A percentile compares a stretch with the other conserved stretches of the same genome.
Conservation (phyloP, 2,329 filamentous ascomycete genomes). For the Aureobasidium sp. region DNA sequence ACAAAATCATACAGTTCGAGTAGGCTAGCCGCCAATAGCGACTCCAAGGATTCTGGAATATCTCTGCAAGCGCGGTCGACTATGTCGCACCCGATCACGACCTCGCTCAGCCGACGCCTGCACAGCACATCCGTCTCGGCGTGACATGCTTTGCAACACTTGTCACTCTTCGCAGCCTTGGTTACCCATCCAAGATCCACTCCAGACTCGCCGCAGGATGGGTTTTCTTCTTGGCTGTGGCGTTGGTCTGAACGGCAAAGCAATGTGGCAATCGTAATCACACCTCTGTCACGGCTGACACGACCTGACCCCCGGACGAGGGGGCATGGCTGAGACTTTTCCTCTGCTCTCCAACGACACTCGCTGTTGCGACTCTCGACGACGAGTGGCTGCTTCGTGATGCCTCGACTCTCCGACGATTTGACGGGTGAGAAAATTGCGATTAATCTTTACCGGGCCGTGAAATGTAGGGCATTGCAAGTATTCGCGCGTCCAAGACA, state of each 20-base stretch:
- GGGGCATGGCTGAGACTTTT: not conserved
- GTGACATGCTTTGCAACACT: constrained; percentile 4
- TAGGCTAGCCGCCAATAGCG: not conserved
- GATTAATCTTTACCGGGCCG: not conserved
- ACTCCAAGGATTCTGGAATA: not conserved
- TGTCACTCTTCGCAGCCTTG: not conserved
- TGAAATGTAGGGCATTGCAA: not conserved
- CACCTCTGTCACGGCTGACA: not conserved
- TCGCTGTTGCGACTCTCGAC: not conserved
- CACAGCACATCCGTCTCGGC: not conserved
- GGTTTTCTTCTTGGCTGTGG: not conserved
- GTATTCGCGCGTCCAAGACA: constrained; percentile 4
- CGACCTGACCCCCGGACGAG: not conserved
- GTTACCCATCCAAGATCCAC: not conserved
- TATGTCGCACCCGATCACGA: not conserved
- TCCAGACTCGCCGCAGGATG: not conserved
- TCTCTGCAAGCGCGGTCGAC: not conserved
- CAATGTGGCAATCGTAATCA: not conserved
- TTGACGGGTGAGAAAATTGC: not conserved
- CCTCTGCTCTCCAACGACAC: not conserved
- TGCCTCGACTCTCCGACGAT: not conserved
- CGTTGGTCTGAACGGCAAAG: not conserved
- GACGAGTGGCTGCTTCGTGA: not conserved
- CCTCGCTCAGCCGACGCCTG: not conserved
- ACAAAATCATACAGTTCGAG: not conserved